Percentiles rank a stretch among this genome's conserved stretches.
phyloP scores from a whole-genome alignment of 164 flowering plant species.

The Stephania yunnanensis region DNA sequence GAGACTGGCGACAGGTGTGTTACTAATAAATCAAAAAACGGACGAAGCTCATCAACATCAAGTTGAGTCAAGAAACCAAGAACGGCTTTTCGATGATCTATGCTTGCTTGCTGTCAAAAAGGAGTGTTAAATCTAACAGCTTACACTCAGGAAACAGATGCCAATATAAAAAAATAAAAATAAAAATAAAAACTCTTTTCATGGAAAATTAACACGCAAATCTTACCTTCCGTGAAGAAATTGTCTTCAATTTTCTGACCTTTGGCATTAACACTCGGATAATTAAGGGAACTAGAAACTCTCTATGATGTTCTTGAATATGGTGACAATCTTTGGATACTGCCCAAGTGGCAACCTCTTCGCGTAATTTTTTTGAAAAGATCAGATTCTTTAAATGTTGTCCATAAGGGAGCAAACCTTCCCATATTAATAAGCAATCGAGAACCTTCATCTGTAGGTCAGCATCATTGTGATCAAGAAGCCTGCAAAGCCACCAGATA shows the following conservation, averaged over 20 bases:
- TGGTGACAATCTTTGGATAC: constrained; percentile 56
- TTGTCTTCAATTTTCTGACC: constrained; percentile 67
- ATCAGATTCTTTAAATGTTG: constrained; percentile 72
- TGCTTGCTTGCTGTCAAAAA: constrained; percentile 56
- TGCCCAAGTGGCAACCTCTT: constrained; percentile 85
- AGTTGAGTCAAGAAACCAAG: constrained; percentile 75
- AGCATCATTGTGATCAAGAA: constrained; percentile 80
- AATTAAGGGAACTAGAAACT: constrained; percentile 53
- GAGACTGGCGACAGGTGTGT: constrained; percentile 45
- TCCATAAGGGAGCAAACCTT: constrained; percentile 62
- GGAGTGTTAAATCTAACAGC: constrained; percentile 4
- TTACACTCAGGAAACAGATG: background rate
- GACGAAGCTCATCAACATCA: constrained; percentile 67
- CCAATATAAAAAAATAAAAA: background rate
- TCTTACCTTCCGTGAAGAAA: constrained; percentile 69
- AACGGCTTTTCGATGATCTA: constrained; percentile 68
- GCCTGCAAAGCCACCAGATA: constrained; percentile 36
- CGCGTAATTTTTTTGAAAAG: constrained; percentile 53
- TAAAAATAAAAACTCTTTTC: background rate
- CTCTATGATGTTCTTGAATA: constrained; percentile 63
- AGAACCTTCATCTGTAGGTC: constrained; percentile 78
- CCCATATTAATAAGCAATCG: constrained; percentile 77
- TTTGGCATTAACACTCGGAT: constrained; percentile 67
- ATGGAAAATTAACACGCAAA: background rate
- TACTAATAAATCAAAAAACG: constrained; percentile 57